Evolutionary conservation across 768 basidiomycete species (phyloP).

Genomic region (Mrakia blollopis): DNA sequence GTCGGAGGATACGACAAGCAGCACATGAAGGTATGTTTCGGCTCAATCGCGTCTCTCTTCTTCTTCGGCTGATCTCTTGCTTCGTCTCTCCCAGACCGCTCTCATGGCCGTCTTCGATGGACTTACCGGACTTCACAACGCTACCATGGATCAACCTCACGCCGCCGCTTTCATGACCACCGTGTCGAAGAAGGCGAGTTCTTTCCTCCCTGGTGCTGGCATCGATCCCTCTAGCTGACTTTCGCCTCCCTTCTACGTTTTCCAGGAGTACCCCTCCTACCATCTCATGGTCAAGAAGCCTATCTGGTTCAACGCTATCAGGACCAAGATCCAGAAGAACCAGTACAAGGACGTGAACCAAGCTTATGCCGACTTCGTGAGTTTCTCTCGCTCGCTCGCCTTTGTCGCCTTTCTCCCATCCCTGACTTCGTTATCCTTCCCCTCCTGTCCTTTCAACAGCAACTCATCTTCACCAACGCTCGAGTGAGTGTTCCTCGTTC

Average conservation of each 20-base stretch:
- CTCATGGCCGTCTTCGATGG: slow-evolving; percentile 40
- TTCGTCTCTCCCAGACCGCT: slow-evolving; percentile 32
- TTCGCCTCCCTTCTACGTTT: slow-evolving; percentile 27
- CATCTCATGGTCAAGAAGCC: slow-evolving; percentile 81
- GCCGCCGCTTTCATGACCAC: slow-evolving; percentile 42
- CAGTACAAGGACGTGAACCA: slow-evolving; percentile 36
- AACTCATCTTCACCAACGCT: slow-evolving; percentile 89
- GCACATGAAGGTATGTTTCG: slow-evolving; percentile 5
- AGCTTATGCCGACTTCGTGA: slow-evolving; percentile 21
- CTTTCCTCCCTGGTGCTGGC: neutral
- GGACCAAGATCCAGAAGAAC: slow-evolving; percentile 51
- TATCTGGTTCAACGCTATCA: slow-evolving; percentile 80
- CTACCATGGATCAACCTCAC: slow-evolving; percentile 39
- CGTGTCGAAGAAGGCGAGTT: slow-evolving; percentile 45
- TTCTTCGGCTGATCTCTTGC: slow-evolving; percentile 8
- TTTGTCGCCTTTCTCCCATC: neutral
- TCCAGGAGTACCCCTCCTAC: slow-evolving; percentile 83
- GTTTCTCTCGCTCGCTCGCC: neutral
- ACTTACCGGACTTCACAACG: slow-evolving; percentile 36
- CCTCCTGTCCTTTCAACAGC: slow-evolving; percentile 46
- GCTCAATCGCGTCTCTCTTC: no score
- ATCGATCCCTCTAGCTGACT: slow-evolving; percentile 20
- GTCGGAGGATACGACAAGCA: slow-evolving; percentile 24
- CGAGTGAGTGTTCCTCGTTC: slow-evolving; percentile 40
- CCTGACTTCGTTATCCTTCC: slow-evolving; percentile 61